Evolutionary conservation across 257 asterid species (phyloP).

Genomic region (Solanum sitiens): DNA sequence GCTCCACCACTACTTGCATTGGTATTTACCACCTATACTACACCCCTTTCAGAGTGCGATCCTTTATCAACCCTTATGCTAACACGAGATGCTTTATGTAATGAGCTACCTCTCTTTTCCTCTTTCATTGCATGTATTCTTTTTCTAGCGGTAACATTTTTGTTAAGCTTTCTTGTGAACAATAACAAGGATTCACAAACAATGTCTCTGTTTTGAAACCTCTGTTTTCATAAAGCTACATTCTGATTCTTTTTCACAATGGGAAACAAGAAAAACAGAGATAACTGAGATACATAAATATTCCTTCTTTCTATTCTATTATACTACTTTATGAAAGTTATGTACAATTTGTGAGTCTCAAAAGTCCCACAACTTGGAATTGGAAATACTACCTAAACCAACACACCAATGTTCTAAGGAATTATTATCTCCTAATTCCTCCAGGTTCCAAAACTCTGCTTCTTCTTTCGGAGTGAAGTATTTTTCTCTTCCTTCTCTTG

Average conservation of each 20-base stretch:
- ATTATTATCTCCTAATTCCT: conserved; percentile 14
- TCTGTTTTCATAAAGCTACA: not conserved
- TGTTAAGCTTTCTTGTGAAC: not conserved
- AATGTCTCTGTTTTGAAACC: not conserved
- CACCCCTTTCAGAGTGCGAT: not conserved
- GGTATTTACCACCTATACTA: not conserved
- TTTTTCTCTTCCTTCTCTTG: not conserved
- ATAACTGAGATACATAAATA: not conserved
- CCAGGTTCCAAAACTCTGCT: conserved; percentile 12
- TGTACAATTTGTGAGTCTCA: conserved; percentile 9
- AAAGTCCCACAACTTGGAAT: conserved; percentile 47
- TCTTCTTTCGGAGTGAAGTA: conserved; percentile 5
- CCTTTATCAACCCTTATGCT: not conserved
- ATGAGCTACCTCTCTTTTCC: too few relatives aligned
- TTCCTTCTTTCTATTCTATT: not conserved
- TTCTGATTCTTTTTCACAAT: not conserved
- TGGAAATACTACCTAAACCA: conserved; percentile 20
- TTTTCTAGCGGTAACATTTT: not conserved
- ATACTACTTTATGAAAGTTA: not conserved
- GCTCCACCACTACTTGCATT: too few relatives aligned
- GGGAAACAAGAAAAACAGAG: not conserved
- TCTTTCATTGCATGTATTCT: not conserved
- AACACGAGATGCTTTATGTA: not conserved
- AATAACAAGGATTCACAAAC: not conserved
- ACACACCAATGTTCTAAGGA: conserved; percentile 35